Conservation (phyloP, 441 rosid species). For the Populus hybrid region DNA sequence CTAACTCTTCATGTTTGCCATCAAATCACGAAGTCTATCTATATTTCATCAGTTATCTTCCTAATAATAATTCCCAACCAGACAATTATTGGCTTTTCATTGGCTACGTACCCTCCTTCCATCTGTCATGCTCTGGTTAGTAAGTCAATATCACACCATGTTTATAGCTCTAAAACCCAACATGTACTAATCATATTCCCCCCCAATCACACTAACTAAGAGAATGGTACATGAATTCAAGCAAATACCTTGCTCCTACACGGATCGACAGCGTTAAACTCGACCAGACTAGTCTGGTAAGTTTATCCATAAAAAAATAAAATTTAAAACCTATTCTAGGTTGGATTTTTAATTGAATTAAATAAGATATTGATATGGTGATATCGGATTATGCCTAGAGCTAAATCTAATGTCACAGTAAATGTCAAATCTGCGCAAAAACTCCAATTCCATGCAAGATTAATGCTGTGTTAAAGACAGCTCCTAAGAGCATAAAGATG, state of each 20-base stretch:
- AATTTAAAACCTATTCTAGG: too few relatives aligned
- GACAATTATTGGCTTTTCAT: neutral
- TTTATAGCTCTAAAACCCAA: neutral
- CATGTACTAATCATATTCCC: neutral
- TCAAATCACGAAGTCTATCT: conserved; percentile 20
- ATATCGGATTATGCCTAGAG: neutral
- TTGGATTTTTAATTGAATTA: too few relatives aligned
- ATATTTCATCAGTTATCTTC: neutral
- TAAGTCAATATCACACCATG: neutral
- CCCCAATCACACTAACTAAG: neutral
- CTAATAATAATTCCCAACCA: neutral
- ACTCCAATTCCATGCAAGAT: conserved; percentile 1
- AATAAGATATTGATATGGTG: too few relatives aligned
- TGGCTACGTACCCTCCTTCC: conserved; percentile 1
- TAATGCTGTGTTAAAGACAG: neutral
- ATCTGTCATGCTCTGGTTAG: neutral
- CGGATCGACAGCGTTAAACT: too few relatives aligned
- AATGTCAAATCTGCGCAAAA: neutral
- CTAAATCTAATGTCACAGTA: neutral
- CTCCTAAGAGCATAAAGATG: neutral
- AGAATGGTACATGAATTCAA: neutral
- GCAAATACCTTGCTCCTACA: neutral
- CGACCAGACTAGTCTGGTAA: too few relatives aligned
- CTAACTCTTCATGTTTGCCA: conserved; percentile 12
- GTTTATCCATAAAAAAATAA: too few relatives aligned